These are phyloP conservation scores for Xenoacremonium recifei DNA, from an alignment of 2,329 filamentous ascomycete species.

Conservation along the genomic window DNA sequence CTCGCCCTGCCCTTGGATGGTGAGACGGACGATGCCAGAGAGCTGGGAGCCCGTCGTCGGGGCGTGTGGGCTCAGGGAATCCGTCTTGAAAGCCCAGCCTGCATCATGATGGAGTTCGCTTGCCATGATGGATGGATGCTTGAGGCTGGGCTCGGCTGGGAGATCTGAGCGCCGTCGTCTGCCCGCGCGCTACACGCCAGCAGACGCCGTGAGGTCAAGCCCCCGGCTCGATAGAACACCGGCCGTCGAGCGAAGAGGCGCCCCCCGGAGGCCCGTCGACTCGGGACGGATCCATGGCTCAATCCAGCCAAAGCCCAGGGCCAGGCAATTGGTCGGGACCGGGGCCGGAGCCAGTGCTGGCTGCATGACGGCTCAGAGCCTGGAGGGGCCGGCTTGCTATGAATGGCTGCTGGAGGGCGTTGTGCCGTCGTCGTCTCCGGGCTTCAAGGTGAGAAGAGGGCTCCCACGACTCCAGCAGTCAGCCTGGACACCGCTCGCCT, in stretches of 20 bases:
- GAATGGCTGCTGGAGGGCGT: conserved; percentile 5
- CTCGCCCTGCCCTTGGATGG: conserved; percentile 16
- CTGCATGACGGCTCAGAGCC: conserved; percentile 9
- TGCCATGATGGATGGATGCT: no score
- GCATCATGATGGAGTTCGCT: no score
- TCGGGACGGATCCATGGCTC: no score
- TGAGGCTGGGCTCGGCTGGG: no score
- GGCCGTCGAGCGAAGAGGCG: no score
- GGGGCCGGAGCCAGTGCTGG: conserved; percentile 20
- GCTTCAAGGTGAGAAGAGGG: no score
- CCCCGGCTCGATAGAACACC: no score
- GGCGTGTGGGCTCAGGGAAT: conserved; percentile 16
- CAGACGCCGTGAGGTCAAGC: no score
- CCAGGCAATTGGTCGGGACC: conserved; percentile 21
- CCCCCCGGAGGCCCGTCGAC: no score
- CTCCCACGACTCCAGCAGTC: no score
- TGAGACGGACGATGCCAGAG: conserved; percentile 17
- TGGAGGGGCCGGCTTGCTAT: conserved; percentile 4
- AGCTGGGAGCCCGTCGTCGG: conserved; percentile 15
- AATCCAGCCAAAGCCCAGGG: conserved; percentile 2
- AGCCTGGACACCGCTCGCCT: background rate
- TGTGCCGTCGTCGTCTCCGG: conserved; percentile 5
- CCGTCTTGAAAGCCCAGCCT: conserved; percentile 9
- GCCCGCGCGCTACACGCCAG: no score
- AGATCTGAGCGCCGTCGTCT: no score